These are phyloP conservation scores for Schizosaccharomyces pombe DNA, from an alignment of 805 yeast species.

Conservation along the genomic window DNA sequence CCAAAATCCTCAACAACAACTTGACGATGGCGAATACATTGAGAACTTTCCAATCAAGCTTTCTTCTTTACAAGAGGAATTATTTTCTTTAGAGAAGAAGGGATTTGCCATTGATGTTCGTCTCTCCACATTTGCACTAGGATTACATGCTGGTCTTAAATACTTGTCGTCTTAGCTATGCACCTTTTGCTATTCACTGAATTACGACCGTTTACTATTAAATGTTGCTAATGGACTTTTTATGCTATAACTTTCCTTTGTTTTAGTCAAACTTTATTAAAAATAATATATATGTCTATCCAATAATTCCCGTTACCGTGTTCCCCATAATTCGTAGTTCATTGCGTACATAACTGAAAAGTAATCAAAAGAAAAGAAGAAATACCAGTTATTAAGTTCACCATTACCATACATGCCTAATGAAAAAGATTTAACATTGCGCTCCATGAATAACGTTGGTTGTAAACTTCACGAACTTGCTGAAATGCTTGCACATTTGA, in stretches of 20 bases:
- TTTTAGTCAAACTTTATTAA: too few relatives aligned
- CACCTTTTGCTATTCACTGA: too few relatives aligned
- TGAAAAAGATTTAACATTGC: background rate
- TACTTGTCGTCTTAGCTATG: background rate
- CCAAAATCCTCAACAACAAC: slow-evolving; percentile 39
- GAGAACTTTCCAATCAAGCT: slow-evolving; percentile 39
- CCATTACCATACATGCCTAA: background rate
- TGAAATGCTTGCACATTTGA: background rate
- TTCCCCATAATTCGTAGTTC: too few relatives aligned
- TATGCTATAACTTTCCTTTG: too few relatives aligned
- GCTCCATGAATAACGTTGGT: background rate
- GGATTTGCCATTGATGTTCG: slow-evolving; percentile 3
- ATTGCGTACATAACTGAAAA: too few relatives aligned
- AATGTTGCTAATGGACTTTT: too few relatives aligned
- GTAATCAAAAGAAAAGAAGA: background rate
- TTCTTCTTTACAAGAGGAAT: background rate
- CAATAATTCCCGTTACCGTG: too few relatives aligned
- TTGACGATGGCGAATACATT: slow-evolving; percentile 82
- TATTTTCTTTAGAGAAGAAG: background rate
- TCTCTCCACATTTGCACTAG: background rate
- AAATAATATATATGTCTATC: too few relatives aligned
- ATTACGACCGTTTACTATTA: too few relatives aligned
- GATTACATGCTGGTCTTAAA: background rate
- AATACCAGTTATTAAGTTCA: background rate
- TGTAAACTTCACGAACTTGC: background rate